Evolutionary conservation across 2,329 filamentous ascomycete genomes (phyloP), one percentile per base, ranked within the genome.

Genomic region (Colletotrichum acutatum): DNA sequence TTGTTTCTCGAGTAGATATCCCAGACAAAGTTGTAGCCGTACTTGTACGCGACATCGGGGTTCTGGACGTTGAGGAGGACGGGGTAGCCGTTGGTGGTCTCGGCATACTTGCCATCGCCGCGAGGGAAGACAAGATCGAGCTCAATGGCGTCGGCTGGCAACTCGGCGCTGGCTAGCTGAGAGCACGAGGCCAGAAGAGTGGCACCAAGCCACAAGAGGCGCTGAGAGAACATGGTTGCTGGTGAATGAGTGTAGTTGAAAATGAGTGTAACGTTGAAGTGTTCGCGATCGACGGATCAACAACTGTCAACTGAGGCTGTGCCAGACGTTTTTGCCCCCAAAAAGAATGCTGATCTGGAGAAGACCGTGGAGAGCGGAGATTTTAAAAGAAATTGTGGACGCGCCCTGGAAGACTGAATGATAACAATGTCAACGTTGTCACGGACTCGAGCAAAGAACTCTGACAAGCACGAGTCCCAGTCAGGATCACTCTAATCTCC

Each of bases 61-160:
- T 74, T 74, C 58, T 74, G 73, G 14, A 74, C 37, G 19, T 70
- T 71, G 24, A 74, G 66, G 28, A 74, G 65, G 9, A 74, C 34
- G n/a, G 73, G 73, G 30, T 73, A 68, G 57, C 71, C 73, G 49
- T 66, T 66, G 12, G 66, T 49, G 19, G 66, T 74, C 30, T 74
- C 62, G 37, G 46, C 71, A 37, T 74, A 74, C 19, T 71, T 70
- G 26, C 71, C 71, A 32, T 63, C 73, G 9, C 69, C 16, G 12
- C 73, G 73, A 30, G 73, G 73, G 62, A 74, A 74, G 57, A 74
- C 62, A 46, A 74, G 61, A 14, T 74, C 73, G 37, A 74, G 71
- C 52, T 74, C 71, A 49, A 74, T 61, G 34, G 71, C 71, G 62
- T 74, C 65, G 42, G 72, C 71, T 26, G 73, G 71, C 24, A 74